Percentiles rank a stretch among this genome's conserved stretches.
Evolutionary conservation across 306 rosid genomes (phyloP).

Genomic region (Prunus mume): DNA sequence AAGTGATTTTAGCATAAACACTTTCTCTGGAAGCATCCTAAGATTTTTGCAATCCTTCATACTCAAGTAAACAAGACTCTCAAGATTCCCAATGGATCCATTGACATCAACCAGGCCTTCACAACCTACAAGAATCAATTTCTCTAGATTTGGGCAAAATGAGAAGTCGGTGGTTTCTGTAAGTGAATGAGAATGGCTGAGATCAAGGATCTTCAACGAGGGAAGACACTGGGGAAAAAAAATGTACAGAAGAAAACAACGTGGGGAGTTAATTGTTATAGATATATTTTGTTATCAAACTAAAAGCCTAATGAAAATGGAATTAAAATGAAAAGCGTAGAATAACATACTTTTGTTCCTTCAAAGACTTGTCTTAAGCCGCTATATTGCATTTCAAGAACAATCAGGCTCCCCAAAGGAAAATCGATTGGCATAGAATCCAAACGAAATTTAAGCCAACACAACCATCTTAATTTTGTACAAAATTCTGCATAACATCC

Average conservation of each 20-base stretch:
- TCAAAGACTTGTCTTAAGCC: neutral
- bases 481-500: no score
- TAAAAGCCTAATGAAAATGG: neutral
- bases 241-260: neutral
- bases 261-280: neutral
- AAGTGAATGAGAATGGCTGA: slow-evolving; percentile 8
- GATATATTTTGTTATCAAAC: neutral
- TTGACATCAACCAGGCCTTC: neutral
- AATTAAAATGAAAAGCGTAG: neutral
- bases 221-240: neutral
- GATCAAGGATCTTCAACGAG: slow-evolving; percentile 1
- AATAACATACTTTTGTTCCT: neutral
- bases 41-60: neutral
- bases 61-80: no score
- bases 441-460: slow-evolving; percentile 10
- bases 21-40: neutral
- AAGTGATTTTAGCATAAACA: neutral
- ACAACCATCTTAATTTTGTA: no score
- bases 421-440: slow-evolving; percentile 10
- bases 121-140: slow-evolving; percentile 4
- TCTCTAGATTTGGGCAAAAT: neutral
- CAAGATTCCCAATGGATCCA: slow-evolving; percentile 4
- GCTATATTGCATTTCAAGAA: slow-evolving; percentile 14
- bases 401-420: neutral
- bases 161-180: slow-evolving; percentile 1